phyloP scores from a whole-genome alignment of 352 stramenopile genomes.

The Globisporangium yorkense region DNA sequence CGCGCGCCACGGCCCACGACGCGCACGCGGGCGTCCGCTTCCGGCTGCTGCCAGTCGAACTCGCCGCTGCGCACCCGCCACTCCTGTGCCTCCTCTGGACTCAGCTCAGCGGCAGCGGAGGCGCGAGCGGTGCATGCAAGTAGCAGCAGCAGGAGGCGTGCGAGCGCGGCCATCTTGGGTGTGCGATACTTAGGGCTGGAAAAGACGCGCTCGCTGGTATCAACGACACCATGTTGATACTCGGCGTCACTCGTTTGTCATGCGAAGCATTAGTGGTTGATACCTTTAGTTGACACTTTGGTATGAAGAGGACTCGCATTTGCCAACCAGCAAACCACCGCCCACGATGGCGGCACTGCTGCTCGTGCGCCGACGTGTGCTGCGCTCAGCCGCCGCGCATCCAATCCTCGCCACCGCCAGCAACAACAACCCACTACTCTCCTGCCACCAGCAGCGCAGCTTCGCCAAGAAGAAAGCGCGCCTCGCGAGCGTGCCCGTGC shows the following conservation, averaged over 20 bases:
- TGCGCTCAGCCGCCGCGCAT: not conserved
- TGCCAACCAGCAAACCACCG: no score
- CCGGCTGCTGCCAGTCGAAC: conserved; percentile 54
- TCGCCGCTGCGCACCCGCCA: conserved; percentile 31
- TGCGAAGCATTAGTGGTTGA: no score
- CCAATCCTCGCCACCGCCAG: not conserved
- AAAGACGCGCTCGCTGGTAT: no score
- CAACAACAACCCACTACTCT: not conserved
- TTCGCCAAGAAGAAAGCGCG: conserved; percentile 57
- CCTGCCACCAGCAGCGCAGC: conserved; percentile 4
- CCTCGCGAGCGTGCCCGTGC: conserved; percentile 32
- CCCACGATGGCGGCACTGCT: no score
- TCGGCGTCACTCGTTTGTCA: no score
- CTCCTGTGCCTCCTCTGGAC: conserved; percentile 26
- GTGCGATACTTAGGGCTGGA: no score
- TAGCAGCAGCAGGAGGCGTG: not conserved
- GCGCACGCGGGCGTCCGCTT: conserved; percentile 23
- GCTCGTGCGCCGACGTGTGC: no score
- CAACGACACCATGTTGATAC: no score
- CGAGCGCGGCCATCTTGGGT: not conserved
- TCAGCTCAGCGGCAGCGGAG: conserved; percentile 5
- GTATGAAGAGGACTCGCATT: no score
- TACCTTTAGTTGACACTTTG: no score
- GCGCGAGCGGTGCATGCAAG: not conserved
- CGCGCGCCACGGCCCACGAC: conserved; percentile 31